These are phyloP conservation scores for Lasiosphaeria ovina DNA, from an alignment of 495 filamentous ascomycete species.

Conservation along the genomic window DNA sequence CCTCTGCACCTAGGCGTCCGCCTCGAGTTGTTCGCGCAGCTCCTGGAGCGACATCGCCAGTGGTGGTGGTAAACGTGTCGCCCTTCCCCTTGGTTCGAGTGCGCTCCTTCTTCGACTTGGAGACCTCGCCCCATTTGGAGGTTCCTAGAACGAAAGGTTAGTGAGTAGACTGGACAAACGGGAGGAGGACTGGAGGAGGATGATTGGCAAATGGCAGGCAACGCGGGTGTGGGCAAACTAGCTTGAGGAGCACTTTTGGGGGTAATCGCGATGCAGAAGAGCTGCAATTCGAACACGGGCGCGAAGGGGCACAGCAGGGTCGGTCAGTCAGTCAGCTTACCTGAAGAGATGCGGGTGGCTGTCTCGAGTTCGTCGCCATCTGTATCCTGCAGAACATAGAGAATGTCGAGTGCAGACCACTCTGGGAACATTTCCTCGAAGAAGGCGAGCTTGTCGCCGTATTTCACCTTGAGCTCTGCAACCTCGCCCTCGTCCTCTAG, in stretches of 20 bases:
- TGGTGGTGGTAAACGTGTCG: constrained; percentile 49
- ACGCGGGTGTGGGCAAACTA: no score
- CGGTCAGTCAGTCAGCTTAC: constrained; percentile 47
- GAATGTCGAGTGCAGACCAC: constrained; percentile 88
- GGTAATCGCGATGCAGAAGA: not conserved
- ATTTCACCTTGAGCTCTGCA: constrained; percentile 85
- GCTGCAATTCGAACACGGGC: not conserved
- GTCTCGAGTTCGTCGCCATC: constrained; percentile 81
- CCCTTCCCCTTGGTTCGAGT: constrained; percentile 83
- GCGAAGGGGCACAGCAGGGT: not conserved
- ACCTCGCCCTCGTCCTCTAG: constrained; percentile 88
- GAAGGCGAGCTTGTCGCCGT: constrained; percentile 65
- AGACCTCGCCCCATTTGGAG: constrained; percentile 92
- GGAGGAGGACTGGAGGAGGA: not conserved
- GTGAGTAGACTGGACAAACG: not conserved
- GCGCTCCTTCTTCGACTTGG: constrained; percentile 84
- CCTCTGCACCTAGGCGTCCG: constrained; percentile 62
- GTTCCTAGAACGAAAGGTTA: constrained; percentile 56
- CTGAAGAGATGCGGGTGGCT: constrained; percentile 87
- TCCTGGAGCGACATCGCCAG: constrained; percentile 46
- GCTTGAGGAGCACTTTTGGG: no score
- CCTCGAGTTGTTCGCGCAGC: constrained; percentile 51
- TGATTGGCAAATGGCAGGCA: no score
- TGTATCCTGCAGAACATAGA: constrained; percentile 88
- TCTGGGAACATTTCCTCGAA: constrained; percentile 90